Percentiles rank a stretch among this genome's conserved stretches.
phyloP scores from a whole-genome alignment of 2,329 filamentous ascomycete genomes.

The Stachybotrys elegans region DNA sequence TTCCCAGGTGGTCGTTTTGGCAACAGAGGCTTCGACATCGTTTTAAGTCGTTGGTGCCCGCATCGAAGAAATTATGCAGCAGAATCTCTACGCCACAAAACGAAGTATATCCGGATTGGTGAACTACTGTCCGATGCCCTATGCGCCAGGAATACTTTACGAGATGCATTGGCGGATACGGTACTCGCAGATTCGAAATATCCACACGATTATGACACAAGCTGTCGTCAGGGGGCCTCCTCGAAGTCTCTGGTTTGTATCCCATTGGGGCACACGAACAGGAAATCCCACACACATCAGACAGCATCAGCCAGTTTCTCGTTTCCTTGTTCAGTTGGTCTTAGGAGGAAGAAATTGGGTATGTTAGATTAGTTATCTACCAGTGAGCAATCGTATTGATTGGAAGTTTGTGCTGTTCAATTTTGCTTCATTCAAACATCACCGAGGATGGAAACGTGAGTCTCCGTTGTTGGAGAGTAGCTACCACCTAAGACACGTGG shows the following conservation, averaged over 20 bases:
- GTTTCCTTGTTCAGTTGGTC: constrained; percentile 2
- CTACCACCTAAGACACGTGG: no score
- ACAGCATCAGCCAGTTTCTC: constrained; percentile 2
- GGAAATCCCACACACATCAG: background rate
- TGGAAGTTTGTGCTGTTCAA: background rate
- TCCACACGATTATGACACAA: background rate
- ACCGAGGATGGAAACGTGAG: background rate
- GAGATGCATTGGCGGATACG: background rate
- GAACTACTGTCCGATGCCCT: background rate
- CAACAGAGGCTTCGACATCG: background rate
- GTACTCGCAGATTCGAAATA: background rate
- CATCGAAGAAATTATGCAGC: background rate
- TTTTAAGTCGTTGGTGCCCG: background rate
- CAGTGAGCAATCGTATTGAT: background rate
- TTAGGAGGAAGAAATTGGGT: constrained; percentile 2
- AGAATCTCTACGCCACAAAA: background rate
- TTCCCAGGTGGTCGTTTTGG: background rate
- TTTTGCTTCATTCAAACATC: background rate
- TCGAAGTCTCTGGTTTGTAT: no score
- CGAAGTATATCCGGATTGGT: background rate
- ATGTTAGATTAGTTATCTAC: background rate
- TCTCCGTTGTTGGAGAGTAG: no score
- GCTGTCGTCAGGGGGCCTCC: no score
- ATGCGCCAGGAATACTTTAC: background rate
- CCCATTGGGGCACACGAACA: no score